Percentiles rank a stretch among this genome's conserved stretches.
Conservation (phyloP, 257 asterid genomes). For the Solanum lignicaule region DNA sequence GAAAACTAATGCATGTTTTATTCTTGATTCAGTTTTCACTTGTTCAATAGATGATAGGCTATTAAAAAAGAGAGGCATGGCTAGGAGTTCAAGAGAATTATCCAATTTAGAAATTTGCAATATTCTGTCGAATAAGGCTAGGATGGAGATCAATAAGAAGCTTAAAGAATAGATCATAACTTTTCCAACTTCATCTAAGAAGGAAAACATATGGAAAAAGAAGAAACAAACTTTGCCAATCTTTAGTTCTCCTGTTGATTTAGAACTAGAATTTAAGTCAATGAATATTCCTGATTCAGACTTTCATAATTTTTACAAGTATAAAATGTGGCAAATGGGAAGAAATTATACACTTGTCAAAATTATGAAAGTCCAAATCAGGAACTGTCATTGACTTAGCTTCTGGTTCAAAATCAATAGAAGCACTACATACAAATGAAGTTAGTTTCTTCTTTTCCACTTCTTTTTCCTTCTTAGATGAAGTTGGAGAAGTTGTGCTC, state of each 20-base stretch:
- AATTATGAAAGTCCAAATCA: too few relatives aligned
- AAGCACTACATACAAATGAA: not conserved
- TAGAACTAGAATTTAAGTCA: slow-evolving; percentile 2
- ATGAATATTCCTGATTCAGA: slow-evolving; percentile 57
- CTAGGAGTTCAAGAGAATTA: not conserved
- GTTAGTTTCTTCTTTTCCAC: too few relatives aligned
- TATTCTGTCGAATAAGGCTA: not conserved
- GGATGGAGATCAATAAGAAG: too few relatives aligned
- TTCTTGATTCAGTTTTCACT: not conserved
- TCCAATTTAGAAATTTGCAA: not conserved
- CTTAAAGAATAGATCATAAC: too few relatives aligned
- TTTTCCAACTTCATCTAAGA: too few relatives aligned
- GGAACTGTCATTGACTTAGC: not conserved
- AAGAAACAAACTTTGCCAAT: not conserved
- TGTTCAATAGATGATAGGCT: not conserved
- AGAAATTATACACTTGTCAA: too few relatives aligned
- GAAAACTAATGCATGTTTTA: slow-evolving; percentile 7
- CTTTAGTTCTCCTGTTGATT: slow-evolving; percentile 2
- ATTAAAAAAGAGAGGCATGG: slow-evolving; percentile 23
- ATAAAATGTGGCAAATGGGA: too few relatives aligned
- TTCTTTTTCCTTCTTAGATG: too few relatives aligned
- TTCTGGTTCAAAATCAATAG: not conserved
- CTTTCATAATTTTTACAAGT: slow-evolving; percentile 18
- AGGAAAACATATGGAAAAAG: too few relatives aligned
- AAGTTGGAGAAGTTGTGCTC: too few relatives aligned